Percentiles rank a stretch among this genome's conserved stretches.
Evolutionary conservation across 148 eudicot species (phyloP).

Genomic region (Rhododendron vialii): DNA sequence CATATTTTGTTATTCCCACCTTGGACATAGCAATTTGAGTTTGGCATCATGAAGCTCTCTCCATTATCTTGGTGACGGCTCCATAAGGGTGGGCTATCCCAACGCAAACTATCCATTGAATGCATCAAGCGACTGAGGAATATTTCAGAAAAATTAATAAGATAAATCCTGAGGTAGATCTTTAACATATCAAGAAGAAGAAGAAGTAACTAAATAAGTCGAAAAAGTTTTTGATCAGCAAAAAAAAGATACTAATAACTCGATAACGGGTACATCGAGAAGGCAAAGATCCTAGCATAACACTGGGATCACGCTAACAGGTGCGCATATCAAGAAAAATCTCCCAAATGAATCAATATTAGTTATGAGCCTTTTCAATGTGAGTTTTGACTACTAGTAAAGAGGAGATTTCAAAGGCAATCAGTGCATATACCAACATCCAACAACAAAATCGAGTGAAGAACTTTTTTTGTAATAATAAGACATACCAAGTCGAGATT

Average conservation of each 20-base stretch:
- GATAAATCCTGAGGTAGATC: background rate
- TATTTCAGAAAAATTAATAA: background rate
- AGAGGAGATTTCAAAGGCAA: too few species aligned
- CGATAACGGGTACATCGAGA: too few species aligned
- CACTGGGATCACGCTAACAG: too few species aligned
- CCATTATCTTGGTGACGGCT: slow-evolving; percentile 17
- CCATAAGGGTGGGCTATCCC: slow-evolving; percentile 24
- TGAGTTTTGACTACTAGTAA: too few species aligned
- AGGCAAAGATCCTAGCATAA: too few species aligned
- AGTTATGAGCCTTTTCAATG: too few species aligned
- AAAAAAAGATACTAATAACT: too few species aligned
- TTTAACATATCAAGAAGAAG: background rate
- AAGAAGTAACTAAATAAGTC: background rate
- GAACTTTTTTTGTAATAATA: too few species aligned
- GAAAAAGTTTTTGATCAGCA: too few species aligned
- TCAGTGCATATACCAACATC: too few species aligned
- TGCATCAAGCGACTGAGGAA: slow-evolving; percentile 2
- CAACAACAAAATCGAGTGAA: background rate
- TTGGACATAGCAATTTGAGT: background rate
- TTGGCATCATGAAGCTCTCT: slow-evolving; percentile 11
- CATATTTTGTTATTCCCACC: background rate
- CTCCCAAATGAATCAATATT: too few species aligned
- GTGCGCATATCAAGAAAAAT: too few species aligned
- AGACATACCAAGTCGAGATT: slow-evolving; percentile 11
- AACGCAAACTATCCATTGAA: slow-evolving; percentile 29